Evolutionary conservation across 495 filamentous ascomycete species (phyloP).

Genomic region (Penicillium herquei): DNA sequence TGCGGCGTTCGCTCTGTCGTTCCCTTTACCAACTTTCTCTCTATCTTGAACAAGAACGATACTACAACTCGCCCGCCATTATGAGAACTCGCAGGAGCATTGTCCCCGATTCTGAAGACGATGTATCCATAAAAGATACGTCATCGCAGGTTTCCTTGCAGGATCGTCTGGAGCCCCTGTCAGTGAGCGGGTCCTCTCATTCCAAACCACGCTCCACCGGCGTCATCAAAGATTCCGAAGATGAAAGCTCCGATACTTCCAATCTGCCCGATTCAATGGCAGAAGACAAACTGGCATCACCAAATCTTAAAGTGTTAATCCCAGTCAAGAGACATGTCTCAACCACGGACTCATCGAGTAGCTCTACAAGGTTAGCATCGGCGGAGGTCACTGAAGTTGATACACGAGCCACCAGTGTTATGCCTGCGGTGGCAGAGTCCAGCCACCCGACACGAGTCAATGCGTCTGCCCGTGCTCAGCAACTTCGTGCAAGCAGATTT

Average conservation of each 20-base stretch:
- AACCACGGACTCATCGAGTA: slow-evolving; percentile 21
- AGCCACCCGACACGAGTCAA: slow-evolving; percentile 33
- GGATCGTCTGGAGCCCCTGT: slow-evolving; percentile 24
- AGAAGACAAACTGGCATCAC: not conserved
- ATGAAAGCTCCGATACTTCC: slow-evolving; percentile 16
- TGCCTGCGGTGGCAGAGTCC: slow-evolving; percentile 47
- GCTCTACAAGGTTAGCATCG: slow-evolving; percentile 30
- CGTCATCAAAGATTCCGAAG: slow-evolving; percentile 27
- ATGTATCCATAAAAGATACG: slow-evolving; percentile 14
- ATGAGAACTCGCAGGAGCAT: slow-evolving; percentile 18
- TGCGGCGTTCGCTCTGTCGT: too few species aligned
- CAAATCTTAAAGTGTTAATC: slow-evolving; percentile 39
- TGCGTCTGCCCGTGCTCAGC: slow-evolving; percentile 39
- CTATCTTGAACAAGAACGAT: not conserved
- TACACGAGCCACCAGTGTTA: slow-evolving; percentile 78
- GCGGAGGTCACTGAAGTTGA: slow-evolving; percentile 58
- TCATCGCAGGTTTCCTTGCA: slow-evolving; percentile 18
- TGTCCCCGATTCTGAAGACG: slow-evolving; percentile 27
- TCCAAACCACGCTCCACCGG: slow-evolving; percentile 7
- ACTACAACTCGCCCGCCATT: not conserved
- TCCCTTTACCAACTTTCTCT: not conserved
- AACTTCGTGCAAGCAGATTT: slow-evolving; percentile 40
- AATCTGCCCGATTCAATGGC: not conserved
- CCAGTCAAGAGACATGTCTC: slow-evolving; percentile 27
- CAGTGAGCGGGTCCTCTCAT: slow-evolving; percentile 24